Percentiles rank a stretch among this genome's conserved stretches.
These are phyloP conservation scores for Lepraria neglecta DNA, from an alignment of 495 filamentous ascomycete species.

Conservation along the genomic window DNA sequence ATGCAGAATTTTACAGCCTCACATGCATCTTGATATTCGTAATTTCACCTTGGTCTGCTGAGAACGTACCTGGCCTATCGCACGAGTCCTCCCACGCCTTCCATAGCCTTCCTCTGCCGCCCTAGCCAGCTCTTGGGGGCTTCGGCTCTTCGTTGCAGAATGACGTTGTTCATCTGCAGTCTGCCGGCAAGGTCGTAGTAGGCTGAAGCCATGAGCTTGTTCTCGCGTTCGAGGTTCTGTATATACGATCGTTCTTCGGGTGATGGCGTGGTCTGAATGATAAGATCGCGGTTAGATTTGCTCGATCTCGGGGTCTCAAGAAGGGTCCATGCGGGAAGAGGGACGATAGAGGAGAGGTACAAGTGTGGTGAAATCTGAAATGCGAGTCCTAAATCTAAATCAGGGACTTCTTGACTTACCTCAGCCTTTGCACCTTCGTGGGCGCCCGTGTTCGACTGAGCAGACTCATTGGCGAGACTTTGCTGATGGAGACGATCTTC, in stretches of 20 bases:
- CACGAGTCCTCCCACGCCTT: conserved; percentile 32
- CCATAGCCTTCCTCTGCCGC: conserved; percentile 73
- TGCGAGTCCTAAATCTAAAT: background rate
- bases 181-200: conserved; percentile 87
- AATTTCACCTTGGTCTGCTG: background rate
- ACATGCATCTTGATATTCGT: background rate
- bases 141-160: conserved; percentile 66
- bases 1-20: background rate
- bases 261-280: conserved; percentile 19
- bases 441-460: background rate
- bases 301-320: too few species aligned
- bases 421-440: conserved; percentile 4
- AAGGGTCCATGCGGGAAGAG: background rate
- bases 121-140: conserved; percentile 83
- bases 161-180: conserved; percentile 82
- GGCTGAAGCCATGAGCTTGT: conserved; percentile 74
- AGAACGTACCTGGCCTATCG: conserved; percentile 2
- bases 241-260: conserved; percentile 55
- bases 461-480: background rate
- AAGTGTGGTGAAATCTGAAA: background rate
- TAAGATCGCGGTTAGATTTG: background rate
- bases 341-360: background rate
- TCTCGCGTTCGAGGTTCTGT: conserved; percentile 73
- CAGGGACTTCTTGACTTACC: conserved; percentile 3
- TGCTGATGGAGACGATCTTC: conserved; percentile 47